A percentile compares a stretch with the other conserved stretches of the same genome.
These are phyloP conservation scores for Gentiana macrophylla DNA, from an alignment of 257 asterid species.

Conservation along the genomic window DNA sequence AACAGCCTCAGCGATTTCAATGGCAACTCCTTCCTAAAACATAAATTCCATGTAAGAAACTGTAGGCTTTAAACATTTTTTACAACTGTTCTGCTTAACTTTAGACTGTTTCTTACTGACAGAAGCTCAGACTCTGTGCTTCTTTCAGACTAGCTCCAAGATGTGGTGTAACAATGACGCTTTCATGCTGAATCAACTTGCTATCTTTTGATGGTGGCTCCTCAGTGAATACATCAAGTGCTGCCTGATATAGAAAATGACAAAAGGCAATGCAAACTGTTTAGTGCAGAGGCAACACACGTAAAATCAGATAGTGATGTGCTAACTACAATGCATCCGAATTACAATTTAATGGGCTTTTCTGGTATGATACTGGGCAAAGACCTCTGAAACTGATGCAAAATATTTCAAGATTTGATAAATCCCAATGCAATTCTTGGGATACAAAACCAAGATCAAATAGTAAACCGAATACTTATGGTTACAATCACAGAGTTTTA, in stretches of 20 bases:
- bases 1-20: constrained; percentile 98
- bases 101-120: background rate
- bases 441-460: too few species aligned
- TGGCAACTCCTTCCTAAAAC: constrained; percentile 92
- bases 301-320: too few species aligned
- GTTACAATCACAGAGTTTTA: too few species aligned
- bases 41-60: background rate
- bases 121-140: constrained; percentile 65
- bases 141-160: constrained; percentile 99
- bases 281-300: background rate
- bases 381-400: too few species aligned
- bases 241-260: constrained; percentile 48
- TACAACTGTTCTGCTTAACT: background rate
- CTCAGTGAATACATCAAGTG: constrained; percentile 80
- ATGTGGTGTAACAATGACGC: constrained; percentile 92
- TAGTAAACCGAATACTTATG: too few species aligned
- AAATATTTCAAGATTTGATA: too few species aligned
- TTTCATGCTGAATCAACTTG: constrained; percentile 76
- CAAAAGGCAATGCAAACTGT: constrained; percentile 3
- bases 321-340: too few species aligned
- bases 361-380: too few species aligned
- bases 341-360: too few species aligned
- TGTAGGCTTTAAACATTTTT: background rate
- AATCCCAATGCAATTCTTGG: too few species aligned
- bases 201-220: constrained; percentile 87